Percentiles rank a stretch among this genome's conserved stretches.
phyloP scores from a whole-genome alignment of 2,329 filamentous ascomycete genomes.

The Stromatinia cepivora region DNA sequence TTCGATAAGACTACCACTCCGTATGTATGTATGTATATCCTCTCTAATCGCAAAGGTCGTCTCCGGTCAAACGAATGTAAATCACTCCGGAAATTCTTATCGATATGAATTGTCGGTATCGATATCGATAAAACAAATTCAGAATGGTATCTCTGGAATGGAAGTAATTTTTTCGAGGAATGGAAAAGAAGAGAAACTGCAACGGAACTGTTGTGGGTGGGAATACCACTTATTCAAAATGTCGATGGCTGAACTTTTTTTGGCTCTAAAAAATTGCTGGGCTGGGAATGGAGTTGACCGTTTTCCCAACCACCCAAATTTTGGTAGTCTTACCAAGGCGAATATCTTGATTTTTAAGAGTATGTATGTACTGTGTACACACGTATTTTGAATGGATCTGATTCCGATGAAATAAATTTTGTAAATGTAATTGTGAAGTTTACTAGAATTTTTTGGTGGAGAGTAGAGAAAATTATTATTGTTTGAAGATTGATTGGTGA shows the following conservation, averaged over 20 bases:
- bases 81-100: not conserved
- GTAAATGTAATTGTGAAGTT: not conserved
- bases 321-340: not conserved
- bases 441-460: too few species aligned
- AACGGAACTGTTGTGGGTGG: not conserved
- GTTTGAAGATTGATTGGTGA: not conserved
- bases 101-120: not conserved
- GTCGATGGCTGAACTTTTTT: conserved; percentile 15
- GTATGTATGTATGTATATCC: not conserved
- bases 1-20: not conserved
- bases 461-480: too few species aligned
- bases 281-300: conserved; percentile 17
- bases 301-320: conserved; percentile 19
- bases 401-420: not conserved
- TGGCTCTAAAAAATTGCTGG: conserved; percentile 8
- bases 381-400: conserved; percentile 1
- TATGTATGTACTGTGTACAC: not conserved
- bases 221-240: conserved; percentile 6
- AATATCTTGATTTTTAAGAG: not conserved
- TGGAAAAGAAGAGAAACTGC: not conserved
- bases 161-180: conserved; percentile 1
- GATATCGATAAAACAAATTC: not conserved
- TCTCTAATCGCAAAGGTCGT: not conserved
- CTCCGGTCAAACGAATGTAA: not conserved
- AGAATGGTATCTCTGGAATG: conserved; percentile 9